Evolutionary conservation across 2,329 filamentous ascomycete species (phyloP), one percentile per base, ranked within the genome.

Genomic region (Colletotrichum chrysophilum): DNA sequence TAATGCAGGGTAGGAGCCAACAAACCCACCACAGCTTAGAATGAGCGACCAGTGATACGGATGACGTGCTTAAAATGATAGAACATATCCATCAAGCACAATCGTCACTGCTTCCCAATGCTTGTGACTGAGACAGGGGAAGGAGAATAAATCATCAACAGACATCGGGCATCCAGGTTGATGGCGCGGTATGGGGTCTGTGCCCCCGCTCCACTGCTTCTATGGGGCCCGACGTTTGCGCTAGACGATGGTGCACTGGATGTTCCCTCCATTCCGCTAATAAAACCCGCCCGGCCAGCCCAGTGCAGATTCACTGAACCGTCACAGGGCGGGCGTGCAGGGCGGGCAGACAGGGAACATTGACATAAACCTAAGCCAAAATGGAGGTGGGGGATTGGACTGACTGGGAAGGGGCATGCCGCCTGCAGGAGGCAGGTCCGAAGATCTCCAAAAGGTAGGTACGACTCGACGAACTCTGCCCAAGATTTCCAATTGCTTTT

Each of bases 271-370:
- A n/a, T 62, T 62, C 36, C 36, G 43, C 66, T 48, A 48, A 48
- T 58, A n/a, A 32, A 70, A 32, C 18, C 56, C 48, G 58, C 71
- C 58, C n/a, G 65, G n/a, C 58, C 32, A 70, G 38, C 43, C 43
- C 43, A 52, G 38, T 74, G 66, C 43, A 56, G 56, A 70, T 38
- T 65, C 43, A 66, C 55, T 56, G 32, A 70, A 30, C 56, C 56
- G 66, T 70, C 71, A 74, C 71, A 70, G 66, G 66, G 66, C 71
- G 56, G 55, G 26, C 32, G 30, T 70, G 66, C 71, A 73, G 58
- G 70, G 64, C 55, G 52, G 34, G 55, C 16, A 60, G 43, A 52
- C 43, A 43, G 26, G 58, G 43, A 48, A 64, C 71, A 18, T 66
- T 64, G 32, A 32, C 43, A 70, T 58, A 58, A 21, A 21, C n/a